phyloP scores from a whole-genome alignment of 129 eudicot genomes.

The Gnaphalium uliginosum region DNA sequence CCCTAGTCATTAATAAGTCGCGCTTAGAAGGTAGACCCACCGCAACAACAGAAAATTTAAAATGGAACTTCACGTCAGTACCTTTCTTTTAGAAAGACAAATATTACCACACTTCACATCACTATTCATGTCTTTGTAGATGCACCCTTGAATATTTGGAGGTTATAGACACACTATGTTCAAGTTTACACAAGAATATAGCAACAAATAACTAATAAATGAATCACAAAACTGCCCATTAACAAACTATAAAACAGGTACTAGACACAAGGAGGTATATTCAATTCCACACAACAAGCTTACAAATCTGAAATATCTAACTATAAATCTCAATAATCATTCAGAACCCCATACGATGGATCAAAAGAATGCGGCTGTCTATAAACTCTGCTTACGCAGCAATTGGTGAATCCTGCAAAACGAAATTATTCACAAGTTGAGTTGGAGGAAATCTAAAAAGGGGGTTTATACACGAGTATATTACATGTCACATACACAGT shows the following conservation, averaged over 20 bases:
- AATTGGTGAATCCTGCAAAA: conserved; percentile 71
- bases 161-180: neutral
- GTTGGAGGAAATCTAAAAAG: neutral
- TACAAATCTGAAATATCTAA: conserved; percentile 27
- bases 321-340: conserved; percentile 27
- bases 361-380: conserved; percentile 25
- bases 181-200: conserved; percentile 10
- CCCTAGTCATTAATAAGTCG: no score
- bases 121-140: conserved; percentile 9
- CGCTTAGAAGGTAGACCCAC: no score
- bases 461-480: neutral
- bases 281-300: conserved; percentile 32
- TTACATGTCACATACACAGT: neutral
- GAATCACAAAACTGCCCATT: conserved; percentile 41
- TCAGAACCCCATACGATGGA: conserved; percentile 6
- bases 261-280: conserved; percentile 14
- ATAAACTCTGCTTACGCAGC: conserved; percentile 48
- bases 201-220: conserved; percentile 39
- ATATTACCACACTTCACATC: neutral
- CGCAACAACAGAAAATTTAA: no score
- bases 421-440: neutral
- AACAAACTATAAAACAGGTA: conserved; percentile 31
- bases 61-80: no score
- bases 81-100: no score
- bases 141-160: conserved; percentile 22